Base-by-base conservation (phyloP, 306 rosid species). In the Gynostemma pentaphyllum region DNA sequence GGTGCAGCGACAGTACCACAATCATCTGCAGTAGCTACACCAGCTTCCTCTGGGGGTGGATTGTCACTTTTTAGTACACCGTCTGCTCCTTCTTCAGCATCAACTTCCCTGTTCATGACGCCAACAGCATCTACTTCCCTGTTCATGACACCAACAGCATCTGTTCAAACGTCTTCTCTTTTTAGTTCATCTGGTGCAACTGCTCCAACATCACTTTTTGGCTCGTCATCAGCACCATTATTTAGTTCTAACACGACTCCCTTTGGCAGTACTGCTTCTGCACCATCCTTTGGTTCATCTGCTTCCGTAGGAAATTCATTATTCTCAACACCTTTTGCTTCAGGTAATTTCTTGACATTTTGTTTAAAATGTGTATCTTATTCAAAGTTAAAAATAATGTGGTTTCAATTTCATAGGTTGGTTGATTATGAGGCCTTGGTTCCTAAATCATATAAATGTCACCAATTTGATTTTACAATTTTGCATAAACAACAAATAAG, bases 61-160 rank as follows among this genome's bases (percentile, higher is more conserved):
- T 72, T 80, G 39, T 85, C 98, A 21, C 95, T 84, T 56, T 88
- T 86, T 45, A 76, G 47, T 67, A 83, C 91, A 14, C 94, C 97
- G 32, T 78, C 97, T 50, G 88, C 84, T 59, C 81, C 96, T 61
- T 62, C 94, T 42, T 74, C 94, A 45, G 55, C 60, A 76, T 23
- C 85, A 36, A 78, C 91, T 30, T 77, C 94, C 63, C 57, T 85
- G 72, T 88, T 91, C 78, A 47, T 89, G 29, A 88, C 94, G 34
- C 96, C 98, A 37, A 26, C 82, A 48, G 59, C 92, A 70, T 80
- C 96, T 49, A n/a, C n/a, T n/a, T n/a, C n/a, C n/a, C n/a, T 85
- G 72, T 88, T 91, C 78, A 47, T 89, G 29, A 88, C 94, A 40
- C 96, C 98, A 37, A 26, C 82, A 48, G 59, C 92, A 70, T 80